These are phyloP conservation scores for Heterobasidion annosum DNA, from an alignment of 1,284 basidiomycete genomes.

Conservation along the genomic window DNA sequence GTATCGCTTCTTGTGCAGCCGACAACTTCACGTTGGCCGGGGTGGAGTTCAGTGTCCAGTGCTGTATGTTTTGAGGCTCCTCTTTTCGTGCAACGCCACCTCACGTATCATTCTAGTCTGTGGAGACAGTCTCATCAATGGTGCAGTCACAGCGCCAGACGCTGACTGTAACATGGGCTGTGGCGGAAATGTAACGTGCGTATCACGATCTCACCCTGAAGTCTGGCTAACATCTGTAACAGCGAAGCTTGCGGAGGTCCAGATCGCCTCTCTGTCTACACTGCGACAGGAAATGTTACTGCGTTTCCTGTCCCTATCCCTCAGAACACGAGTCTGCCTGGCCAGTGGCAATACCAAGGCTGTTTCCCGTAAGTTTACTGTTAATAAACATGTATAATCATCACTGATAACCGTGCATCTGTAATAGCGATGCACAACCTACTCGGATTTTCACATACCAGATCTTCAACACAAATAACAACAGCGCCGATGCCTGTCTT, in stretches of 20 bases:
- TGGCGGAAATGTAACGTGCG: conserved; percentile 53
- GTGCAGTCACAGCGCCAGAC: conserved; percentile 38
- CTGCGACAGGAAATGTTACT: conserved; percentile 38
- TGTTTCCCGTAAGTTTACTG: conserved; percentile 45
- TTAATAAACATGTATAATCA: not conserved
- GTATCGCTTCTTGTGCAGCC: conserved; percentile 23
- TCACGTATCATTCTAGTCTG: conserved; percentile 38
- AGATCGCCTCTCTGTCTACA: conserved; percentile 63
- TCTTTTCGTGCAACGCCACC: not conserved
- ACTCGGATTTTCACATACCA: conserved; percentile 50
- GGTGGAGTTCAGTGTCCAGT: conserved; percentile 43
- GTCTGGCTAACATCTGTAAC: not conserved
- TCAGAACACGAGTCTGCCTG: conserved; percentile 47
- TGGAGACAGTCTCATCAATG: conserved; percentile 48
- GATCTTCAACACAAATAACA: conserved; percentile 49
- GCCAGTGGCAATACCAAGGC: conserved; percentile 54
- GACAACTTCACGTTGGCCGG: conserved; percentile 30
- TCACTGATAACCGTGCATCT: not conserved
- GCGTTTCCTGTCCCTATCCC: conserved; percentile 49
- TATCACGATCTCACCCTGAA: not conserved
- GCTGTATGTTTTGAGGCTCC: conserved; percentile 35
- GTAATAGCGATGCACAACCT: conserved; percentile 22
- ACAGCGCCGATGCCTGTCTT: conserved; percentile 51
- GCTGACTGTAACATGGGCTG: conserved; percentile 60
- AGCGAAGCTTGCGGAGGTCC: conserved; percentile 66